phyloP scores from a whole-genome alignment of 2,329 filamentous ascomycete species.

The Exophiala spinifera region DNA sequence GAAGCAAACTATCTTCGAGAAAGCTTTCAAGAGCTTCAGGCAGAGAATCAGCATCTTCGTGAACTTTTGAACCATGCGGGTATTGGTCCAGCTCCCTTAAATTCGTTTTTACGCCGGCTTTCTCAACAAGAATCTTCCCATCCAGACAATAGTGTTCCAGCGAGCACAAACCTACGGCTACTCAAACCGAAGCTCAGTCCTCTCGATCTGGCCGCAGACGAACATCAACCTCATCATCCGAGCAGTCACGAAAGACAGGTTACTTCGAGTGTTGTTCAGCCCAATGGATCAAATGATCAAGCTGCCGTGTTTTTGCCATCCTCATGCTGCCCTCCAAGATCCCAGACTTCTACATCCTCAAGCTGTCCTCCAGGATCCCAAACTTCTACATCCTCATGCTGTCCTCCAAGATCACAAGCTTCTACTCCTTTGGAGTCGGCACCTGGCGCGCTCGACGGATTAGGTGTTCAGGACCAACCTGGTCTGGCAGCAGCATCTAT shows the following conservation, averaged over 20 bases:
- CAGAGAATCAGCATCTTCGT: constrained; percentile 22
- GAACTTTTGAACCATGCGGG: constrained; percentile 17
- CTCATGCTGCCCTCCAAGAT: background rate
- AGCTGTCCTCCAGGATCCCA: background rate
- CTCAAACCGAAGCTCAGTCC: background rate
- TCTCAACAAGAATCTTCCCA: background rate
- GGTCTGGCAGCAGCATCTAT: background rate
- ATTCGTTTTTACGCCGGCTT: constrained; percentile 4
- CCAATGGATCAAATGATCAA: background rate
- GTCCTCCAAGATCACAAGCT: too few species aligned
- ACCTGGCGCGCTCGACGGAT: too few species aligned
- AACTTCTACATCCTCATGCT: background rate
- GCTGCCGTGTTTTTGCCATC: background rate
- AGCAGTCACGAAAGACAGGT: background rate
- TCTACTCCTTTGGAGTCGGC: too few species aligned
- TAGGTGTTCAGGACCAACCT: background rate
- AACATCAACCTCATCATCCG: background rate
- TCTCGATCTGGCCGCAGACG: background rate
- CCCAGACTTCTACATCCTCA: background rate
- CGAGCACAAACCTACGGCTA: background rate
- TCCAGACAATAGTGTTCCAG: background rate
- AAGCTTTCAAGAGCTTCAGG: constrained; percentile 17
- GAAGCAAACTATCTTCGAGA: constrained; percentile 22
- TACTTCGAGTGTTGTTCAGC: background rate
- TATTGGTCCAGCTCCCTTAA: constrained; percentile 18